Evolutionary conservation across 257 asterid genomes (phyloP).

Genomic region (Handroanthus guayacan): DNA sequence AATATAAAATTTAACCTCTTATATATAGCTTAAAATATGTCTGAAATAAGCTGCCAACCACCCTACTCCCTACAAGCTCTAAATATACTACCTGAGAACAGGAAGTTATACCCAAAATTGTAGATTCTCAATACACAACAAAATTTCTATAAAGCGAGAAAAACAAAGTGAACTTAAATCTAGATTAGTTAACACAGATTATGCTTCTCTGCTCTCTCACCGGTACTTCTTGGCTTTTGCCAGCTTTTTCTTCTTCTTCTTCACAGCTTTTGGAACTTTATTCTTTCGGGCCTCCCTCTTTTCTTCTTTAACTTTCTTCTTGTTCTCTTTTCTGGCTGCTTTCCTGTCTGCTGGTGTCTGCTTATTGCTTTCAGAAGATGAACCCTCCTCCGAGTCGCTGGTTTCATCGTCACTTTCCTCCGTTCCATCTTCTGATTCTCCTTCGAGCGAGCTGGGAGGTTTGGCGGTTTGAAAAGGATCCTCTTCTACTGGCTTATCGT

Average conservation of each 20-base stretch:
- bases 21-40: too few relatives aligned
- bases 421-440: conserved; percentile 49
- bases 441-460: conserved; percentile 18
- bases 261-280: conserved; percentile 81
- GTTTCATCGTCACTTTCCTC: conserved; percentile 56
- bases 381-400: conserved; percentile 51
- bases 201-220: conserved; percentile 21
- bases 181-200: too few relatives aligned
- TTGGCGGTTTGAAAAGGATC: conserved; percentile 18
- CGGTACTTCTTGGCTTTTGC: conserved; percentile 88
- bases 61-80: too few relatives aligned
- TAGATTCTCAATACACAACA: background rate
- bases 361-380: conserved; percentile 52
- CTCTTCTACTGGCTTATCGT: conserved; percentile 35
- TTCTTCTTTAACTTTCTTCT: conserved; percentile 95
- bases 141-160: background rate
- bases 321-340: conserved; percentile 87
- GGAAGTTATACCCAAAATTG: background rate
- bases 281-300: conserved; percentile 83
- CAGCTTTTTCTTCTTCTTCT: conserved; percentile 89
- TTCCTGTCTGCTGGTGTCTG: conserved; percentile 61
- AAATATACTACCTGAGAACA: too few relatives aligned
- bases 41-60: too few relatives aligned
- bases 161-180: too few relatives aligned
- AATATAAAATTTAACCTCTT: too few relatives aligned